Percentiles rank a stretch among this genome's conserved stretches.
Evolutionary conservation across 306 rosid species (phyloP).

Genomic region (Pueraria montana): DNA sequence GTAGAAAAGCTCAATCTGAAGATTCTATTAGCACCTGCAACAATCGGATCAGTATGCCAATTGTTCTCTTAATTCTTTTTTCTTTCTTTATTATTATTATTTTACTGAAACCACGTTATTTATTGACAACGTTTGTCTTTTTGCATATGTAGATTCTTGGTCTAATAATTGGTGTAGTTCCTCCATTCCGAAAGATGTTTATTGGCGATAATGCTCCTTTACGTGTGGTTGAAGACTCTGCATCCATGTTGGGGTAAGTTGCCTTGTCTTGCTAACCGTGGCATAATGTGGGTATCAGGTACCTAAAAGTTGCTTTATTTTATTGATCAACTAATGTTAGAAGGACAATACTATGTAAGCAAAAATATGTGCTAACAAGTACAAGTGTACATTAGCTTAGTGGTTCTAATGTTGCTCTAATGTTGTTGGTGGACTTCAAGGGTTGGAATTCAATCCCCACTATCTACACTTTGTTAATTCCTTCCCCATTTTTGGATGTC

Average conservation of each 20-base stretch:
- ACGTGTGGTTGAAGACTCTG: conserved; percentile 46
- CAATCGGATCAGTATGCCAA: conserved; percentile 19
- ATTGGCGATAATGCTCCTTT: conserved; percentile 52
- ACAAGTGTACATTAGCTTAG: no score
- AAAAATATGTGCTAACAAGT: no score
- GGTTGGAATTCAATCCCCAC: no score
- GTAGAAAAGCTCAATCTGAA: conserved; percentile 41
- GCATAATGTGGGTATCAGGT: background rate
- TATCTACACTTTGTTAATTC: no score
- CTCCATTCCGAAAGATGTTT: conserved; percentile 44
- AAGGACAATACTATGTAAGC: no score
- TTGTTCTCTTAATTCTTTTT: background rate
- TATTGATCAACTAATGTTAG: no score
- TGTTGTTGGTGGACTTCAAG: no score
- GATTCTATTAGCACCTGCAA: conserved; percentile 47
- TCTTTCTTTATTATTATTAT: background rate
- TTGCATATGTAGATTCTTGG: conserved; percentile 45
- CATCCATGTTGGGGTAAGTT: conserved; percentile 56
- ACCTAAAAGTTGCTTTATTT: no score
- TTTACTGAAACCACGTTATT: no score
- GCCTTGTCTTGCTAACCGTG: background rate
- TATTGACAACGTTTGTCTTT: background rate
- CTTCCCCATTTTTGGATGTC: no score
- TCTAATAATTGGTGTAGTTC: conserved; percentile 40
- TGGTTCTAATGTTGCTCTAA: no score